Evolutionary conservation across 202 grass and related monocot species (phyloP).

Genomic region (Panicum virgatum): DNA sequence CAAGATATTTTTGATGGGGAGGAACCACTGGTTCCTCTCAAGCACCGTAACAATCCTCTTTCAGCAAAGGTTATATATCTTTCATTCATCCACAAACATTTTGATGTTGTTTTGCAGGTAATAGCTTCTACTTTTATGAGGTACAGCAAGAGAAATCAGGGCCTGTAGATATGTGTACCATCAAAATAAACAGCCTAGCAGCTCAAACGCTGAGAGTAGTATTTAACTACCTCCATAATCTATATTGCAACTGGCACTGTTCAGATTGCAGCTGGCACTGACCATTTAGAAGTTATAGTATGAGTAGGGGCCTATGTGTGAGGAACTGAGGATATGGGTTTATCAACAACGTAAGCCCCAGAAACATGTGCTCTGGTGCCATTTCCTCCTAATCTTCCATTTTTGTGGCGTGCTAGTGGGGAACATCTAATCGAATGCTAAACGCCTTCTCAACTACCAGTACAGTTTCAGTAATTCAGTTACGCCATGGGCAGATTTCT

Average conservation of each 20-base stretch:
- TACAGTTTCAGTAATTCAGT: not conserved
- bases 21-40: no score
- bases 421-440: not conserved
- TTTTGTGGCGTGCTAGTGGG: not conserved
- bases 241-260: not conserved
- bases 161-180: not conserved
- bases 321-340: no score
- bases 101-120: not conserved
- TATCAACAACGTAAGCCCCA: not conserved
- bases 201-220: not conserved
- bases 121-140: not conserved
- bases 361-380: not conserved
- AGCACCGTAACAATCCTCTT: no score
- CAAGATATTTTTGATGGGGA: no score
- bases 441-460: not conserved
- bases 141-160: not conserved
- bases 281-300: not conserved
- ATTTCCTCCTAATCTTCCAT: not conserved
- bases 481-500: not conserved
- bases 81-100: not conserved
- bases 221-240: not conserved
- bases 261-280: not conserved
- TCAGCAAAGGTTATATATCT: not conserved
- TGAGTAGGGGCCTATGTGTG: not conserved
- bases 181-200: not conserved